Evolutionary conservation across 352 stramenopile genomes (phyloP), one percentile per base, ranked within the genome.

Genomic region (Phytophthora sansomeana): DNA sequence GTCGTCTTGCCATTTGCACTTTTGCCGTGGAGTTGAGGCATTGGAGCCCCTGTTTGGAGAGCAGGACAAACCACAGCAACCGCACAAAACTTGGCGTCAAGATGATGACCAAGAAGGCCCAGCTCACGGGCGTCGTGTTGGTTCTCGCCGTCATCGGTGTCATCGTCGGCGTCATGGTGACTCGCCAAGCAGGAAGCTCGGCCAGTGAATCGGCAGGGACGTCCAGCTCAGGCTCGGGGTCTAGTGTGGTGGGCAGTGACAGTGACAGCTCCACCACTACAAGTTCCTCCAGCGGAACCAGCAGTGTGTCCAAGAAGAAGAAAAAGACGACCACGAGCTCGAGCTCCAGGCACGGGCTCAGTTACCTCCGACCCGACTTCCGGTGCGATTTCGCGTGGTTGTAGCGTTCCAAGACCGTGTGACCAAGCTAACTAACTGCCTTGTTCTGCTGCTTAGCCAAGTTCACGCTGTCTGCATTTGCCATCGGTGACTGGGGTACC

Each of bases 401-500:
- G 19, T 42, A 35, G 28, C n/a, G 35, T 50, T 33, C 0, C 8
- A 24, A 5, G 2, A 1, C 13, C n/a, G 8, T 28, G 33, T 26
- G 26, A 24, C 42, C 10, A 51, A 39, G 24, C 57, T 66, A 28
- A 59, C 29, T 24, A 21, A 17, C 17, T 36, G 4, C 28, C 35
- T 39, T 53, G 36, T 14, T 44, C 16, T 61, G 14, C 26, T 36
- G 43, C 56, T 3, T 30, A 74, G 73, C 69, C 42, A 80, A 71
- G 47, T 83, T 69, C 55, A 74, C 67, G 8, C 38, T 87, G 36
- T 70, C 74, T 24, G 71, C 79, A 14, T 78, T 88, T 39, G 81
- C 81, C 30, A 88, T 90, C 30, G 81, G 81, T 55, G 81, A 90
- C 61, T 90, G 81, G 81, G 81, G 81, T 6, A 75, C 70, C 4